Base-by-base conservation (phyloP, 345 rosid genomes). In the Zanthoxylum bungeanum region DNA sequence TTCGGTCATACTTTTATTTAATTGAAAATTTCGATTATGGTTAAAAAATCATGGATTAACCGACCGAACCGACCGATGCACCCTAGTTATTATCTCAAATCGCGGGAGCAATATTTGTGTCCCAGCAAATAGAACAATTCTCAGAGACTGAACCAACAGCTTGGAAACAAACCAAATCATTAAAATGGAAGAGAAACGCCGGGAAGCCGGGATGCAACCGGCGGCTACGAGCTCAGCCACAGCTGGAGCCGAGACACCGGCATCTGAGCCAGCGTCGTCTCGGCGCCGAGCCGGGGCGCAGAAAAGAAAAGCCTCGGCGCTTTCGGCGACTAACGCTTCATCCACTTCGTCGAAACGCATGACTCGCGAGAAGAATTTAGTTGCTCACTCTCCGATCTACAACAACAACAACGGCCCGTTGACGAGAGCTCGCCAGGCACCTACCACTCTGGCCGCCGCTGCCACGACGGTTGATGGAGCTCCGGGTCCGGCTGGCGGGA, bases 361-460 rank as follows among this genome's bases (percentile, higher is more conserved):
- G 68, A 84, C 91, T 52, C 91, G 99, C 14, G 99, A 96, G 81
- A 96, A 96, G 85, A 79, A 75, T 77, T 77, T 81, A 44, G 73
- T 80, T 68, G 84, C 88, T 71, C 84, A 83, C 49, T 10, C 86
- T 49, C 88, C 85, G 80, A 76, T 87, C 78, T 97, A 96, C 68
- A 83, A 86, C 78, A 97, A 86, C 78, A 97, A 96, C 69, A 83
- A 86, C 77, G 99, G 99, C 0, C 99, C 99, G 7, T 73, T 96
- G 74, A 96, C 99, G 8, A 86, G 99, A 79, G 97, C 95, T 68
- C 93, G 98, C 44, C 96, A 92, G 64, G 85, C 81, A 3, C 99
- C 99, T 0, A 75, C 74, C 72, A 84, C 44, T 76, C 73, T 70
- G 46, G 46, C 40, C 8, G 36, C 62, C 5, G 39, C 59, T 25